Evolutionary conservation across 306 rosid genomes (phyloP), one percentile per base, ranked within the genome.

Genomic region (Spatholobus suberectus): DNA sequence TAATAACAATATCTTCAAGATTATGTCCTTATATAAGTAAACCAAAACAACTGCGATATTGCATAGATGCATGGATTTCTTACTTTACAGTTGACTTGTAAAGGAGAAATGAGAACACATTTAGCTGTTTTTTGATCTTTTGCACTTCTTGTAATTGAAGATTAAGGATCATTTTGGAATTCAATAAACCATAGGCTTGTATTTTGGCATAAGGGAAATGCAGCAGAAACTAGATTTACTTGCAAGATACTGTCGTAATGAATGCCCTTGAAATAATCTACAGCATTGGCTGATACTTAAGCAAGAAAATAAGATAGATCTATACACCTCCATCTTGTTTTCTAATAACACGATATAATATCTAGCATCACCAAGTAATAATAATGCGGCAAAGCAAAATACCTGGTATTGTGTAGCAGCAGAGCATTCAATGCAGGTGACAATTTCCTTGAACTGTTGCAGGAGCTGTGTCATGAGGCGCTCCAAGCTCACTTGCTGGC

Each of bases 341-440:
- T 68, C 35, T 69, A 26, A 24, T 9, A 47, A 29, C 24, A 65
- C 10, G 7, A 71, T 35, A 15, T 34, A 32, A 2, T 13, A 37
- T 24, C 47, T 41, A 55, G 76, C 76, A 77, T 29, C 41, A 78
- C 51, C 59, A n/a, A 23, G 54, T 29, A 59, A 61, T 7, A 81
- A 34, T 49, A 37, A 9, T 5, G 15, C 15, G 11, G 73, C 68
- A 52, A 78, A 32, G 61, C 82, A 73, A 62, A 55, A 75, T 62
- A 82, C 90, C 88, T 87, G 90, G 86, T 87, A 85, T 43, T 82
- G 85, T 1, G 90, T 82, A 27, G 77, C 77, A 17, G 90, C 90
- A 17, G 90, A 87, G 86, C 90, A 87, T 70, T 87, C 90, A 73
- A 87, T 74, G 62, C 90, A 87, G 65, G 86, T 78, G 37, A 47